These are phyloP conservation scores for Ceratobasidium sp. DNA, from an alignment of 1,284 basidiomycete genomes.

Conservation along the genomic window DNA sequence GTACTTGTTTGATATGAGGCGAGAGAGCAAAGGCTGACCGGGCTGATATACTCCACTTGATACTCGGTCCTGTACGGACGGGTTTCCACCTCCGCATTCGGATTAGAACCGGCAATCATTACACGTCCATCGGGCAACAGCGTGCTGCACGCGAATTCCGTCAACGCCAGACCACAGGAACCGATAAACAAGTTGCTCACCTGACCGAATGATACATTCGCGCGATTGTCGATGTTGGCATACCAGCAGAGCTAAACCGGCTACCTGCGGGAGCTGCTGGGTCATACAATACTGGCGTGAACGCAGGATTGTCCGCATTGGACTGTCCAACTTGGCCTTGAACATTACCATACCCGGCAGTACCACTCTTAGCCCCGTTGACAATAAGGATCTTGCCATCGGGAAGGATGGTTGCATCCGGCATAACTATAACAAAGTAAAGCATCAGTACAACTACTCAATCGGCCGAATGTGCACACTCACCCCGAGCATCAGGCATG, in stretches of 20 bases:
- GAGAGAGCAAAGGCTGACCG: slow-evolving; percentile 48
- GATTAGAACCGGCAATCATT: slow-evolving; percentile 83
- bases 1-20: background rate
- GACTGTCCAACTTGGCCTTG: slow-evolving; percentile 66
- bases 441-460: too few species aligned
- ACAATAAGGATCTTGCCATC: slow-evolving; percentile 78
- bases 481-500: slow-evolving; percentile 69
- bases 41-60: slow-evolving; percentile 81
- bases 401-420: slow-evolving; percentile 78
- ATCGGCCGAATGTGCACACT: too few species aligned
- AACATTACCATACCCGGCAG: slow-evolving; percentile 88
- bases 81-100: slow-evolving; percentile 71
- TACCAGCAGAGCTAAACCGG: slow-evolving; percentile 68
- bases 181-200: background rate
- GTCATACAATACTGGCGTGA: slow-evolving; percentile 77
- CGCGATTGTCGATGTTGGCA: slow-evolving; percentile 75
- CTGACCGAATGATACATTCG: slow-evolving; percentile 84
- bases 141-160: too few species aligned
- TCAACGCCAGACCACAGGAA: too few species aligned
- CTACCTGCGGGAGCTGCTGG: slow-evolving; percentile 63
- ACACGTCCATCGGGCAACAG: slow-evolving; percentile 80
- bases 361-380: slow-evolving; percentile 77
- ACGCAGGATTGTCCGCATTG: slow-evolving; percentile 80
- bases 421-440: slow-evolving; percentile 69
- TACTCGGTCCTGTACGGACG: slow-evolving; percentile 79